A percentile compares a stretch with the other conserved stretches of the same genome.
phyloP scores from a whole-genome alignment of 495 filamentous ascomycete genomes.

The Aspergillus leporis region DNA sequence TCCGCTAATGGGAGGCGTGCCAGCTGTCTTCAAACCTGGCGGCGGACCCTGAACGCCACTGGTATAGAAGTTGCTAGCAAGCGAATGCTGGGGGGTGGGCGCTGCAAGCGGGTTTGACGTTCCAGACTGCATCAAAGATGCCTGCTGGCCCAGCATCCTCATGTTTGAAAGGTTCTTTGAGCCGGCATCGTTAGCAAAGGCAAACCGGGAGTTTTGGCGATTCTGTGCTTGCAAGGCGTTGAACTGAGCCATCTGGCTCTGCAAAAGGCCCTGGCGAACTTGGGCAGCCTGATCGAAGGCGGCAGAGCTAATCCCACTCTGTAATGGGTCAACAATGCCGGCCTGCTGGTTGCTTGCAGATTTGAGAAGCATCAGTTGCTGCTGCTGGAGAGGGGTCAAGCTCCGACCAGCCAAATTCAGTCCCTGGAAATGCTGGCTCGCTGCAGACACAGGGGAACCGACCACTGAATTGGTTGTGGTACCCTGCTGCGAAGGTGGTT shows the following conservation, averaged over 20 bases:
- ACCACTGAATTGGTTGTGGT: conserved; percentile 48
- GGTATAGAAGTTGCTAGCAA: conserved; percentile 48
- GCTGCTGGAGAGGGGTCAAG: conserved; percentile 79
- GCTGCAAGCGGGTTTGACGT: conserved; percentile 60
- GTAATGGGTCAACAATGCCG: conserved; percentile 57
- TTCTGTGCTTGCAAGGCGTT: conserved; percentile 69
- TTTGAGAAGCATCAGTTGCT: conserved; percentile 68
- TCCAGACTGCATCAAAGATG: conserved; percentile 80
- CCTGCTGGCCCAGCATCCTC: conserved; percentile 85
- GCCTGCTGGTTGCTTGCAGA: conserved; percentile 55
- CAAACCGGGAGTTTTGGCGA: conserved; percentile 85
- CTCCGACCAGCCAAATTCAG: conserved; percentile 64
- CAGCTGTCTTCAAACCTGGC: conserved; percentile 90
- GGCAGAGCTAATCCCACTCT: conserved; percentile 49
- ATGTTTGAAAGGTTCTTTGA: conserved; percentile 83
- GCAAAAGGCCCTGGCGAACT: conserved; percentile 55
- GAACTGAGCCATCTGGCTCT: conserved; percentile 54
- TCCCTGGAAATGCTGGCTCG: conserved; percentile 54
- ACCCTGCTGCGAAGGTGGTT: conserved; percentile 71
- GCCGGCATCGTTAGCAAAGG: conserved; percentile 77
- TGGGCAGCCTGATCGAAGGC: conserved; percentile 43
- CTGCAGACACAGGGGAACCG: conserved; percentile 47
- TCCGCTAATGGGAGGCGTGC: conserved; percentile 80
- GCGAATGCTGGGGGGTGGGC: conserved; percentile 49
- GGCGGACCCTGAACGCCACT: conserved; percentile 83